Conservation (phyloP, 768 basidiomycete species). For the Plicaturopsis crispa region DNA sequence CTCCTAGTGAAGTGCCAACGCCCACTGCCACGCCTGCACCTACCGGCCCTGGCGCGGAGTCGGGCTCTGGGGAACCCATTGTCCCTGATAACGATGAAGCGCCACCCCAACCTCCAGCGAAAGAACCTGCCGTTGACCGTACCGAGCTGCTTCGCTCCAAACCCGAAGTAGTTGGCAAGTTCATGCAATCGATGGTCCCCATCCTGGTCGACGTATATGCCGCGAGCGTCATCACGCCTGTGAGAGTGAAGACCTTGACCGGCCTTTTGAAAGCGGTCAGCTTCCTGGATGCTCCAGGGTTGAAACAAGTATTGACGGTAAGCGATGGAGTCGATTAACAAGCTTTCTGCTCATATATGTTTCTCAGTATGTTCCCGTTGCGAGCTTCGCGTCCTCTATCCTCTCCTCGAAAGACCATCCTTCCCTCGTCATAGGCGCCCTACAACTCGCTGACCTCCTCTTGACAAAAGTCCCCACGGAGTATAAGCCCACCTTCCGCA, state of each 20-base stretch:
- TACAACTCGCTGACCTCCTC: slow-evolving; percentile 91
- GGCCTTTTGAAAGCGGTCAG: slow-evolving; percentile 88
- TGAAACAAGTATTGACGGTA: slow-evolving; percentile 75
- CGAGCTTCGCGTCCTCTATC: slow-evolving; percentile 92
- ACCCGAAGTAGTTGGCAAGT: slow-evolving; percentile 70
- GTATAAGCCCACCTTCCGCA: slow-evolving; percentile 83
- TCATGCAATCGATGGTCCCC: slow-evolving; percentile 85
- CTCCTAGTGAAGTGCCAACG: slow-evolving; percentile 15
- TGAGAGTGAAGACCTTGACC: slow-evolving; percentile 83
- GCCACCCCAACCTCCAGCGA: slow-evolving; percentile 20
- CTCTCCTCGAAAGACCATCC: slow-evolving; percentile 90
- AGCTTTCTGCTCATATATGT: too few species aligned
- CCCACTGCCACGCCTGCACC: slow-evolving; percentile 9
- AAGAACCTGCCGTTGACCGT: slow-evolving; percentile 42
- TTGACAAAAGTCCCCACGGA: slow-evolving; percentile 75
- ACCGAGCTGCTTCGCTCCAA: slow-evolving; percentile 71
- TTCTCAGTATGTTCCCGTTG: slow-evolving; percentile 81
- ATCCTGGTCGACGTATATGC: slow-evolving; percentile 98
- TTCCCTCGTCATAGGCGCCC: slow-evolving; percentile 75
- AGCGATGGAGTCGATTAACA: too few species aligned
- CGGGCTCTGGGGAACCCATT: slow-evolving; percentile 25
- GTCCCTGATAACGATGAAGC: slow-evolving; percentile 33
- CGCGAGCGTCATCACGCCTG: slow-evolving; percentile 86
- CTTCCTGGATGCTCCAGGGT: slow-evolving; percentile 71
- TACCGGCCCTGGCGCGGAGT: slow-evolving; percentile 12